phyloP scores from a whole-genome alignment of 2,329 filamentous ascomycete genomes.

The Trichoderma simmonsii region DNA sequence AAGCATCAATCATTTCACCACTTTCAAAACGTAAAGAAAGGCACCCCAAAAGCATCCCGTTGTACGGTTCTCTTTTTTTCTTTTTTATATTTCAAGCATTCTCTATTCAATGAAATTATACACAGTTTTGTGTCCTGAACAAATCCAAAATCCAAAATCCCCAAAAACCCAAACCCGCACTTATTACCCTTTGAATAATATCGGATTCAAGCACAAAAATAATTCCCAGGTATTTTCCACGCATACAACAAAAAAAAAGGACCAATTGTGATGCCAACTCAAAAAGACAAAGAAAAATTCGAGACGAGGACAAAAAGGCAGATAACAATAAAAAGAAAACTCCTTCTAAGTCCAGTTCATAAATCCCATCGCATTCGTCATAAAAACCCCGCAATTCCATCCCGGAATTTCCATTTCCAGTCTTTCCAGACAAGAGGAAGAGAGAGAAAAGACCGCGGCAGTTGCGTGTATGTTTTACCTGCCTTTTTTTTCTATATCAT shows the following conservation, averaged over 20 bases:
- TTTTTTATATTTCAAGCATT: not conserved
- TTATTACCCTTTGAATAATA: not conserved
- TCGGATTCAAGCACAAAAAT: not conserved
- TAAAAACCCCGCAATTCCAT: conserved; percentile 1
- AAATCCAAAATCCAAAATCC: not conserved
- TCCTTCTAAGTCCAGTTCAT: conserved; percentile 14
- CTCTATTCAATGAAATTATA: not conserved
- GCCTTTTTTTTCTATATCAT: not conserved
- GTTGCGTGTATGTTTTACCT: not conserved
- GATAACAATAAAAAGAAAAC: not conserved
- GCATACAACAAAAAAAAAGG: not conserved
- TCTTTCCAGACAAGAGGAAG: not conserved
- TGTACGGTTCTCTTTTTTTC: not conserved
- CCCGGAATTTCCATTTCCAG: not conserved
- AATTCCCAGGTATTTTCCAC: not conserved
- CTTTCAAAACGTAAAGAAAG: not conserved
- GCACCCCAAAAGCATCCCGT: not conserved
- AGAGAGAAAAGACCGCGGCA: not conserved
- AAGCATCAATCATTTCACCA: not conserved
- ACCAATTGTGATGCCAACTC: not conserved
- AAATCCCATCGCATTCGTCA: conserved; percentile 12
- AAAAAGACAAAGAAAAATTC: not conserved
- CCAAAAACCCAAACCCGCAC: not conserved
- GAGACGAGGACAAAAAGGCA: not conserved
- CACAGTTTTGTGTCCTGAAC: not conserved